Base-by-base conservation (phyloP, 305 asterid genomes). In the Solanum chacoense region DNA sequence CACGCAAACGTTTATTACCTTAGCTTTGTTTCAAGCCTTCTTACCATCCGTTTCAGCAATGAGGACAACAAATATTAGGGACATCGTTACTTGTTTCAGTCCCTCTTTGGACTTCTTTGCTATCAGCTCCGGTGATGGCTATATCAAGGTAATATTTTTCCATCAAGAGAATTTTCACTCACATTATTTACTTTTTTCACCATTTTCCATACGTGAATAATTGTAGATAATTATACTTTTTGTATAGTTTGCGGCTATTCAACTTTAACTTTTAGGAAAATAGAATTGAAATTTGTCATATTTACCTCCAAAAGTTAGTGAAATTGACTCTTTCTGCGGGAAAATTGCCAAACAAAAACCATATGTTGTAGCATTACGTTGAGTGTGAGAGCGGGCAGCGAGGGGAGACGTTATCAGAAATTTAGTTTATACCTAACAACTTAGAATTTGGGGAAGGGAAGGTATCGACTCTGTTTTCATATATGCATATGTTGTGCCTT, bases 51-150 rank as follows among this genome's bases (percentile, higher is more conserved):
- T 32, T 88, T 86, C 63, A 84, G 89, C 87, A 83, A 95, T 95
- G 96, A 93, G 90, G 28, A 88, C 98, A 32, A 81, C 97, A 31
- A 88, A 92, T 90, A 93, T 96, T 42, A 94, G 97, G 77, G 98
- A 94, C 83, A 63, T 95, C 84, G 89, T 97, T 84, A 94, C 95
- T 89, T 93, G 96, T 75, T 96, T 97, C 55, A 95, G 94, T 93
- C 98, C 98, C 5, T 78, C 91, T 77, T 42, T 94, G 88, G 98
- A 97, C 92, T 91, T 94, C 87, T 91, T 97, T 65, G 96, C 98
- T 50, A 92, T 96, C 59, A 72, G 91, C 88, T 37, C 91, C 13
- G 98, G 98, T 36, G 98, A 97, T 90, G 98, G 99, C 79, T 93
- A 98, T 84, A 93, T 96, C 36, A 96, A 97, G 98, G 99, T 93